These are phyloP conservation scores for Berberis vulgaris DNA, from an alignment of 164 flowering plant genomes.

Conservation along the genomic window DNA sequence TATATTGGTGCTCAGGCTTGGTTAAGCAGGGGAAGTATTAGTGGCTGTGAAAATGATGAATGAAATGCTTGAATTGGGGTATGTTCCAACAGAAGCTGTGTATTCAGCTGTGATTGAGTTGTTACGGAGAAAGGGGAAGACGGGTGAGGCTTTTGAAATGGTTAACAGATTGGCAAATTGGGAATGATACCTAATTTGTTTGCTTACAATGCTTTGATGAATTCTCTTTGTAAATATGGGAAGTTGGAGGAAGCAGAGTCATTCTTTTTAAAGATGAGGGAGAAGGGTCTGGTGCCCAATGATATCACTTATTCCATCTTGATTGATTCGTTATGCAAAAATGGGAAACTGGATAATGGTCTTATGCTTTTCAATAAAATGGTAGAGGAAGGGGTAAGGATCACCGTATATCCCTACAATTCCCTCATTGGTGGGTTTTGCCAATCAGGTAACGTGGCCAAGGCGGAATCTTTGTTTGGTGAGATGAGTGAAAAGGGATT, in stretches of 20 bases:
- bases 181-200: slow-evolving; percentile 53
- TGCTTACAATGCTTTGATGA: slow-evolving; percentile 70
- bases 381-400: slow-evolving; percentile 36
- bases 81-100: slow-evolving; percentile 71
- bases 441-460: slow-evolving; percentile 46
- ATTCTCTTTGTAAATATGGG: slow-evolving; percentile 60
- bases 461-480: slow-evolving; percentile 39
- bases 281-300: slow-evolving; percentile 48
- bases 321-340: slow-evolving; percentile 65
- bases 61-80: slow-evolving; percentile 65
- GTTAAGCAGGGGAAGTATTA: slow-evolving; percentile 40
- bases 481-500: slow-evolving; percentile 57
- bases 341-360: slow-evolving; percentile 48
- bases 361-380: slow-evolving; percentile 35
- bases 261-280: slow-evolving; percentile 46
- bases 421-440: slow-evolving; percentile 65
- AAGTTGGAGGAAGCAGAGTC: slow-evolving; percentile 48
- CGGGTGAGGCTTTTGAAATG: slow-evolving; percentile 46
- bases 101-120: slow-evolving; percentile 58
- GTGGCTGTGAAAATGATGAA: slow-evolving; percentile 32
- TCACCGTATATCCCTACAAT: slow-evolving; percentile 64
- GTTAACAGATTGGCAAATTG: slow-evolving; percentile 31
- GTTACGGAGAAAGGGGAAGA: slow-evolving; percentile 52
- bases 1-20: slow-evolving; percentile 59
- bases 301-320: slow-evolving; percentile 64